Conservation (phyloP, 176 grass and related monocot genomes). For the Panicum miliaceum region DNA sequence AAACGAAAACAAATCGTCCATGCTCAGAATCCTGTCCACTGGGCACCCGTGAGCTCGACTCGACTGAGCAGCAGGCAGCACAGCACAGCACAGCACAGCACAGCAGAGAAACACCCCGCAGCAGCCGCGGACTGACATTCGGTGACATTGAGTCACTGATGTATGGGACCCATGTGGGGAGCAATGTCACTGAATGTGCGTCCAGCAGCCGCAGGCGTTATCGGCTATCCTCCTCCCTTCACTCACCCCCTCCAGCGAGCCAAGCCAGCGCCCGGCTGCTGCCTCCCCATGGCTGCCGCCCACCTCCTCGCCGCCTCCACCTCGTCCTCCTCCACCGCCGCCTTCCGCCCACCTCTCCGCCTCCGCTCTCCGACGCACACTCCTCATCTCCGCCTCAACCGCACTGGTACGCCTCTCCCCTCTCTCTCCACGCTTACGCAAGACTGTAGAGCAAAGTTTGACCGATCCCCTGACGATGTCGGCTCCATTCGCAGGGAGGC, state of each 20-base stretch:
- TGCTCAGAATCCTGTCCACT: too few relatives aligned
- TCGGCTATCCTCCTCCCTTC: constrained; percentile 10
- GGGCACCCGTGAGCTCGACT: too few relatives aligned
- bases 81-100: too few relatives aligned
- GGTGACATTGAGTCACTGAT: too few relatives aligned
- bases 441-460: too few relatives aligned
- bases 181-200: too few relatives aligned
- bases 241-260: constrained; percentile 17
- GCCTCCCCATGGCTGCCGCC: constrained; percentile 48
- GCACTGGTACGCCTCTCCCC: neutral
- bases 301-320: constrained; percentile 41
- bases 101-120: too few relatives aligned
- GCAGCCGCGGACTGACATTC: too few relatives aligned
- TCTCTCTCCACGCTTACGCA: neutral
- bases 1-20: too few relatives aligned
- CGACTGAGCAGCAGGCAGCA: too few relatives aligned
- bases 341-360: constrained; percentile 36
- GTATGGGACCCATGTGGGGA: too few relatives aligned
- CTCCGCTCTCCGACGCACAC: neutral
- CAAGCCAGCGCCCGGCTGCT: too few relatives aligned
- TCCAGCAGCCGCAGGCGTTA: constrained; percentile 18
- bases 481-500: constrained; percentile 50
- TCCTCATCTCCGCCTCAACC: constrained; percentile 43
- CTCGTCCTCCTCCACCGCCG: neutral
- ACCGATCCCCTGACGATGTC: neutral